Evolutionary conservation across 805 yeast species (phyloP), one percentile per base, ranked within the genome.

Genomic region (Hanseniaspora guilliermondii): DNA sequence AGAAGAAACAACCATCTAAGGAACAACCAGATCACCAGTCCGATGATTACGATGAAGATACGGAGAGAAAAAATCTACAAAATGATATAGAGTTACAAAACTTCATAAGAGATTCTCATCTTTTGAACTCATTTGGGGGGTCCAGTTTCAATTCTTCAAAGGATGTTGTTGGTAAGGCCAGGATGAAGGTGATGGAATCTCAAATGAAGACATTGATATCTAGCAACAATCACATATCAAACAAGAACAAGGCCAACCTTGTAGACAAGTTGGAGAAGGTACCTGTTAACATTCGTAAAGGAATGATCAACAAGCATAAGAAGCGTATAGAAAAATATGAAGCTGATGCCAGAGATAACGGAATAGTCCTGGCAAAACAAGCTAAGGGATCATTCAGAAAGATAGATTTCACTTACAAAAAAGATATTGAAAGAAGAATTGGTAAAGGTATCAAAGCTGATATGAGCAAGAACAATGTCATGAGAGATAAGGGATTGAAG

Each of bases 281-380:
- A 79, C 96, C 97, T 21, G 89, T 93, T 88, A 66, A 77, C 19
- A 79, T 87, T 73, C 76, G 97, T 55, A 85, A 85, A 63, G 96
- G 96, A 2, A 84, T 89, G 82, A 71, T 86, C 25, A 69, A 73
- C 36, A 75, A 80, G 45, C 76, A 82, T 46, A 68, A 75, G 36
- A 65, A 69, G 21, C 76, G 79, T 58, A 76, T 79, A 19, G 64
- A 70, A 24, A 76, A 76, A 61, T 78, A 73, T 62, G 95, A 86
- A 65, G 71, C 74, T 50, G 88, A 86, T 49, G 97, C 98, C 7
- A 76, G 73, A 58, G 91, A 91, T 19, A 95, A 94, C 5, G 97
- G 97, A 14, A 85, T 91, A 54, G 76, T 93, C n/a, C 70, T 91
- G 42, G 80, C 95, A 3, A 81, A 77, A 61, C 80, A 75, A 27